These are phyloP conservation scores for Chernovozyma sophiae-reginae DNA, from an alignment of 1,139 yeast species.

Conservation along the genomic window DNA sequence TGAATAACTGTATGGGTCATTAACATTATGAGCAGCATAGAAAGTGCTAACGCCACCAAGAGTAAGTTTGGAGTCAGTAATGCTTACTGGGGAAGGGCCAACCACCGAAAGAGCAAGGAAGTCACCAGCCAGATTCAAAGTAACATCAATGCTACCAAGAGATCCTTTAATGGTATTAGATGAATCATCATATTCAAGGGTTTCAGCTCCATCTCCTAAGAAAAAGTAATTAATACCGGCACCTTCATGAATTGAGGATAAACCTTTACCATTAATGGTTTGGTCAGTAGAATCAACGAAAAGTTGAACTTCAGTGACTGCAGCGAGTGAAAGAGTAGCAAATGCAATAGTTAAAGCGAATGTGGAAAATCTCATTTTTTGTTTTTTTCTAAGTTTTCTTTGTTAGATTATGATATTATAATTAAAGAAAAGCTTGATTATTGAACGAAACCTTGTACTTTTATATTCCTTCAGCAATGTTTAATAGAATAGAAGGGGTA, in stretches of 20 bases:
- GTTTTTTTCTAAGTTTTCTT: too few species aligned
- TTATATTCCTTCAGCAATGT: background rate
- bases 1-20: constrained; percentile 43
- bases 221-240: constrained; percentile 17
- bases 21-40: constrained; percentile 38
- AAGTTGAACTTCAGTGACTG: constrained; percentile 3
- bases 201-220: constrained; percentile 9
- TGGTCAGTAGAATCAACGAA: constrained; percentile 8
- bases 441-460: background rate
- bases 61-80: background rate
- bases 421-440: background rate
- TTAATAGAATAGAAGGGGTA: too few species aligned
- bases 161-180: background rate
- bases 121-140: background rate
- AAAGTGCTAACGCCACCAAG: constrained; percentile 16
- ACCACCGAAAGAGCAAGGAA: constrained; percentile 4
- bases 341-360: constrained; percentile 7
- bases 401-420: background rate
- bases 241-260: constrained; percentile 16
- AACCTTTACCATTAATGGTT: constrained; percentile 8
- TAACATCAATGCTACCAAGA: background rate
- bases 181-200: constrained; percentile 10
- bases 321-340: constrained; percentile 5
- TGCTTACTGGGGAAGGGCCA: background rate
- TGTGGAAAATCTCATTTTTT: constrained; percentile 6